These are phyloP conservation scores for Nadsonia commutata DNA, from an alignment of 1,139 yeast species.

Conservation along the genomic window DNA sequence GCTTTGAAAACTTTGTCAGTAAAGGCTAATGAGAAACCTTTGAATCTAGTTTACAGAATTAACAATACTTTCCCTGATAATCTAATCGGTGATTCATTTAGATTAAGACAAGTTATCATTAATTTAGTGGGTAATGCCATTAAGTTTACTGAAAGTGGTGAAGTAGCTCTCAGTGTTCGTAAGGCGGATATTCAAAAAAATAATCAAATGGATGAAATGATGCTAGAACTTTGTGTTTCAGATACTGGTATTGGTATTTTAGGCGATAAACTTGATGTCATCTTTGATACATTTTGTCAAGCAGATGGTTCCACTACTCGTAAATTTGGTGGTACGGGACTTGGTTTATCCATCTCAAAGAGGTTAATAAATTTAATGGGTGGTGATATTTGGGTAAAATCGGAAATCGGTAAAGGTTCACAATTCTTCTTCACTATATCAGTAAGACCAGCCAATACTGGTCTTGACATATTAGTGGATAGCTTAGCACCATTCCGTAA, in stretches of 20 bases:
- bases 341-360: constrained; percentile 75
- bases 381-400: constrained; percentile 76
- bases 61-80: constrained; percentile 80
- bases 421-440: constrained; percentile 68
- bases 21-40: constrained; percentile 71
- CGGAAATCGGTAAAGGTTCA: constrained; percentile 69
- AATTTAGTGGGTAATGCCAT: constrained; percentile 81
- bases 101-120: constrained; percentile 70
- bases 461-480: constrained; percentile 51
- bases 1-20: constrained; percentile 80
- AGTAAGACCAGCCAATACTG: constrained; percentile 57
- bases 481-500: constrained; percentile 57
- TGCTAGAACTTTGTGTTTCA: constrained; percentile 70
- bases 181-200: constrained; percentile 25
- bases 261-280: constrained; percentile 65
- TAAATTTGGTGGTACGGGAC: constrained; percentile 83
- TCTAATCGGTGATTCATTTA: constrained; percentile 73
- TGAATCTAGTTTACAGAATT: constrained; percentile 66
- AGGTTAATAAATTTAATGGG: constrained; percentile 83
- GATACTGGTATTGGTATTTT: constrained; percentile 86
- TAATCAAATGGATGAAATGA: constrained; percentile 39
- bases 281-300: constrained; percentile 80
- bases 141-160: constrained; percentile 70
- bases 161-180: constrained; percentile 36
- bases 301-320: constrained; percentile 89